Evolutionary conservation across 2,329 filamentous ascomycete species (phyloP).

Genomic region (Paecilomyces niveus): DNA sequence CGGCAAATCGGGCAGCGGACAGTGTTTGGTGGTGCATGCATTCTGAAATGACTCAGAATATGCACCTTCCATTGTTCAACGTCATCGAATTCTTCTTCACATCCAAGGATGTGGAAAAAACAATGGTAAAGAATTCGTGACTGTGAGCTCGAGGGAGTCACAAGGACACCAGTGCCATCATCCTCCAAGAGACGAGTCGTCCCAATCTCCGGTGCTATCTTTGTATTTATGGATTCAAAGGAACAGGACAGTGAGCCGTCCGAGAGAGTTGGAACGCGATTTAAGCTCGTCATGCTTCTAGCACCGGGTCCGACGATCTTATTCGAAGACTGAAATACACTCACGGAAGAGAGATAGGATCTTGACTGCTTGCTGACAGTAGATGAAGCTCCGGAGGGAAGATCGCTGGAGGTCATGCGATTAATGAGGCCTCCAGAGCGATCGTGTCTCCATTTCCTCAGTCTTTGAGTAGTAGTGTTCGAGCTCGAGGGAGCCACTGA

Average conservation of each 20-base stretch:
- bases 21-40: constrained; percentile 30
- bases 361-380: constrained; percentile 1
- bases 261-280: constrained; percentile 23
- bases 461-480: constrained; percentile 7
- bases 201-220: constrained; percentile 15
- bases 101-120: constrained; percentile 40
- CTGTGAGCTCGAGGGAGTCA: constrained; percentile 14
- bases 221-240: constrained; percentile 24
- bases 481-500: neutral
- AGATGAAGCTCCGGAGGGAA: constrained; percentile 2
- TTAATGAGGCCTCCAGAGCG: constrained; percentile 9
- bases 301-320: constrained; percentile 1
- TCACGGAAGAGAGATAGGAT: neutral
- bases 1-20: constrained; percentile 39
- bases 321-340: neutral
- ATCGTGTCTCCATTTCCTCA: constrained; percentile 17
- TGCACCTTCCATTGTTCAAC: constrained; percentile 36
- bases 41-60: constrained; percentile 39
- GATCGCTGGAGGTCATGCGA: constrained; percentile 9
- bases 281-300: constrained; percentile 12
- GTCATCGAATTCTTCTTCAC: constrained; percentile 32
- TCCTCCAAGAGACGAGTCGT: constrained; percentile 18
- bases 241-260: constrained; percentile 21
- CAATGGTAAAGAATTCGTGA: constrained; percentile 22
- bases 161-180: constrained; percentile 21